These are phyloP conservation scores for Trichomonas vaginalis DNA, from an alignment of 208 protist genomes.

Conservation along the genomic window DNA sequence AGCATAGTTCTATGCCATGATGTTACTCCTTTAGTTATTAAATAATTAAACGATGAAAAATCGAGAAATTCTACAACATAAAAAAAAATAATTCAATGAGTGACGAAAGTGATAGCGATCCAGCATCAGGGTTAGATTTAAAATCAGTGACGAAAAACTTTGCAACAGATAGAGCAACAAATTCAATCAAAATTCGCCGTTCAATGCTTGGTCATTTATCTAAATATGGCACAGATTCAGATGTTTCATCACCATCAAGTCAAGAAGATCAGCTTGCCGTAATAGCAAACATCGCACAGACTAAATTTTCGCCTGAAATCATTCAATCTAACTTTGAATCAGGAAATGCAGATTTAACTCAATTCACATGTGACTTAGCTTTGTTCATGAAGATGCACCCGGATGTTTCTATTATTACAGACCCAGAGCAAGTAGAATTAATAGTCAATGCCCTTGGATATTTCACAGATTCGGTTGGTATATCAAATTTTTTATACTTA, in stretches of 20 bases:
- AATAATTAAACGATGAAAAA: no score
- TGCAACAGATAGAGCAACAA: background rate
- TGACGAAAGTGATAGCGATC: background rate
- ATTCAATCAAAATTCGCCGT: background rate
- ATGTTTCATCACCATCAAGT: background rate
- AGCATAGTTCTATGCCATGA: no score
- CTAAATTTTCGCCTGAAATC: background rate
- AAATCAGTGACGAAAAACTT: background rate
- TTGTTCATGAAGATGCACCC: background rate
- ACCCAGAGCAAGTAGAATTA: background rate
- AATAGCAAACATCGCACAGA: background rate
- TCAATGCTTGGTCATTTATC: background rate
- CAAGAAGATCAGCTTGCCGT: background rate
- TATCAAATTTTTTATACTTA: background rate
- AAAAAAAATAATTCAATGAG: no score
- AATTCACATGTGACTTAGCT: background rate
- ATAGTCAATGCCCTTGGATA: background rate
- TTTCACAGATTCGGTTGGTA: background rate
- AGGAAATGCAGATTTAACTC: background rate
- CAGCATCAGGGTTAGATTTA: background rate
- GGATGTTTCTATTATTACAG: background rate
- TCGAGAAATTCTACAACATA: no score
- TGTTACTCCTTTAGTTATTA: no score
- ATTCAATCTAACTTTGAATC: background rate
- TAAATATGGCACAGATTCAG: background rate